Conservation (phyloP, 164 flowering plant genomes). For the Kalanchoe fedtschenkoi region DNA sequence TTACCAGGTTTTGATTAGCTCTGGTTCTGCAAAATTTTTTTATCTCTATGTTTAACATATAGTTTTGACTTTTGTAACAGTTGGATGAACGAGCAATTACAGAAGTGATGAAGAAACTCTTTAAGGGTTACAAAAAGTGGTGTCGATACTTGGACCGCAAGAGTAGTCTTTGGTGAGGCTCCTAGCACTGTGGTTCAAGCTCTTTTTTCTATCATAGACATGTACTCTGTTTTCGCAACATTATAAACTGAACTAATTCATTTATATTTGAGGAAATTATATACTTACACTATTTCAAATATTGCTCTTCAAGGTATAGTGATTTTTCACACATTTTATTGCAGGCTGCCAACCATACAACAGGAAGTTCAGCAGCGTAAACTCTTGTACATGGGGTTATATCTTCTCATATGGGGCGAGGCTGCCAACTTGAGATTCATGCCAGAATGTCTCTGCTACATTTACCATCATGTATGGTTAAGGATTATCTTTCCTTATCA, state of each 20-base stretch:
- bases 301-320: too few species aligned
- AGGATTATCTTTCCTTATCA: background rate
- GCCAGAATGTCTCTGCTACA: slow-evolving; percentile 99
- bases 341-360: slow-evolving; percentile 94
- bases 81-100: slow-evolving; percentile 90
- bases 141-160: slow-evolving; percentile 90
- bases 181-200: background rate
- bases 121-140: slow-evolving; percentile 95
- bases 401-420: slow-evolving; percentile 98
- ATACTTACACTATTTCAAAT: too few species aligned
- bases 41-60: slow-evolving; percentile 1
- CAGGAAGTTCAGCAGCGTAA: slow-evolving; percentile 98
- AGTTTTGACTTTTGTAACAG: slow-evolving; percentile 21
- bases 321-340: slow-evolving; percentile 5
- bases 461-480: slow-evolving; percentile 87
- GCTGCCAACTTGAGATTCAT: slow-evolving; percentile 97
- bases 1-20: background rate
- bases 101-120: slow-evolving; percentile 95
- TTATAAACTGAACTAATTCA: background rate
- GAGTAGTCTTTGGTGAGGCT: slow-evolving; percentile 94
- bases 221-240: too few species aligned
- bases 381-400: slow-evolving; percentile 80
- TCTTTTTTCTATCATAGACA: background rate
- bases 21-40: background rate
- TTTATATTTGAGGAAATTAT: background rate